These are phyloP conservation scores for Aurantiochytrium sp. DNA, from an alignment of 108 stramenopile species.

Conservation along the genomic window DNA sequence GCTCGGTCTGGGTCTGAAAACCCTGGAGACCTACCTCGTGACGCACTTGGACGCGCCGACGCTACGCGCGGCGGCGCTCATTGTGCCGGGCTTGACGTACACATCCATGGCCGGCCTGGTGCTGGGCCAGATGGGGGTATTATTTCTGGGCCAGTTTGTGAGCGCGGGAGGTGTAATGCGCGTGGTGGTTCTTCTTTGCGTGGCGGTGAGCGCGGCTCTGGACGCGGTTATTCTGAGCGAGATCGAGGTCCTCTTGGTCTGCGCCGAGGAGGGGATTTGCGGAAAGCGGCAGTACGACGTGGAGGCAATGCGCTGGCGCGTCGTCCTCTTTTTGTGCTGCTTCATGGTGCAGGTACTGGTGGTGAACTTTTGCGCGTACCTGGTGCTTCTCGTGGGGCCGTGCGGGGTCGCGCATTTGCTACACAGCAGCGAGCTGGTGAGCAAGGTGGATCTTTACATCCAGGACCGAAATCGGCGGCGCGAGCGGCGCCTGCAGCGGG, in stretches of 20 bases:
- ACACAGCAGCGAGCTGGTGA: background rate
- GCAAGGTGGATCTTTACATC: background rate
- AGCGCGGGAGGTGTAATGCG: background rate
- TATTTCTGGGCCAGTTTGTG: background rate
- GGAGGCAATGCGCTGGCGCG: background rate
- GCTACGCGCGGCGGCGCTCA: background rate
- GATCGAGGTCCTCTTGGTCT: background rate
- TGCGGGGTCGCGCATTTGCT: background rate
- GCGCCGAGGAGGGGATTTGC: background rate
- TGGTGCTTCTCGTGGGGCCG: background rate
- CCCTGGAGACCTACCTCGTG: background rate
- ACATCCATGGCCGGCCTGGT: background rate
- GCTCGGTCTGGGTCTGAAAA: background rate
- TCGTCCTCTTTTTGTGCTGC: background rate
- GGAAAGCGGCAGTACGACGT: background rate
- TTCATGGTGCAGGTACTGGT: background rate
- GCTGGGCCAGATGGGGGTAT: background rate
- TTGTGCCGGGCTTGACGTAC: background rate
- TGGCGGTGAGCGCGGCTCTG: background rate
- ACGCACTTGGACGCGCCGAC: background rate
- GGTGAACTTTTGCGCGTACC: background rate
- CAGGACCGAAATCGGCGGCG: too few species aligned
- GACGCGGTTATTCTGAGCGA: background rate
- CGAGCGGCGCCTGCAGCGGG: too few species aligned
- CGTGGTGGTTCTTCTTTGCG: background rate